Evolutionary conservation across 2,329 filamentous ascomycete species (phyloP).

Genomic region (Cercospora citrullina): DNA sequence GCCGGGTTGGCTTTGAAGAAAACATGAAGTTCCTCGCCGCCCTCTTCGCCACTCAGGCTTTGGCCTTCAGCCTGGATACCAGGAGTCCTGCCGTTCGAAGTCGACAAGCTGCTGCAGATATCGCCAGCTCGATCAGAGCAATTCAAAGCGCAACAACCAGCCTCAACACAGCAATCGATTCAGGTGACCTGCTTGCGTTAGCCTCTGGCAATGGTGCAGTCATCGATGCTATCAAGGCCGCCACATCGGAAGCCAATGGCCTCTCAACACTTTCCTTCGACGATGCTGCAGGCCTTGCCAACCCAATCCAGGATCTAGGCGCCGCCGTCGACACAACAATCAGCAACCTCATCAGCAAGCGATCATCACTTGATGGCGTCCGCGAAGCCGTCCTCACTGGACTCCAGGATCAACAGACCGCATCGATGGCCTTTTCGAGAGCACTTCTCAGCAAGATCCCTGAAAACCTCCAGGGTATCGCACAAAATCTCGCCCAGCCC

Average conservation of each 20-base stretch:
- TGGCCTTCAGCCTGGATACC: slow-evolving; percentile 19
- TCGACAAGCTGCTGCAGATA: slow-evolving; percentile 17
- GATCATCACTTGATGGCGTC: slow-evolving; percentile 10
- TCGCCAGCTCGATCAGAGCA: slow-evolving; percentile 16
- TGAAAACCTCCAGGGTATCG: slow-evolving; percentile 11
- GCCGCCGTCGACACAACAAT: slow-evolving; percentile 16
- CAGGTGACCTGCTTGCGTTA: slow-evolving; percentile 9
- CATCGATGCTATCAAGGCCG: slow-evolving; percentile 17
- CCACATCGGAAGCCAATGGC: slow-evolving; percentile 18
- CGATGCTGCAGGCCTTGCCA: slow-evolving; percentile 16
- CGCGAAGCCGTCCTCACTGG: slow-evolving; percentile 17
- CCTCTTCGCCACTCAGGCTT: slow-evolving; percentile 12
- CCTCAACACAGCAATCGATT: slow-evolving; percentile 13
- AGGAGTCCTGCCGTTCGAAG: slow-evolving; percentile 11
- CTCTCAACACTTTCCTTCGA: slow-evolving; percentile 14
- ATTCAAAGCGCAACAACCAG: slow-evolving; percentile 16
- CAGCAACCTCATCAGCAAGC: slow-evolving; percentile 16
- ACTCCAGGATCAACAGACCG: slow-evolving; percentile 14
- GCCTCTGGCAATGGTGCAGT: slow-evolving; percentile 14
- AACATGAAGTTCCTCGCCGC: slow-evolving; percentile 21
- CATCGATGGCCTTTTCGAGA: slow-evolving; percentile 16
- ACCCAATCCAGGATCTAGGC: slow-evolving; percentile 16
- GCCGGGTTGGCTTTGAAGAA: slow-evolving; percentile 1
- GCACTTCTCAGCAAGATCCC: slow-evolving; percentile 19
- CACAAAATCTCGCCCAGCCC: slow-evolving; percentile 16